Percentiles rank a stretch among this genome's conserved stretches.
Evolutionary conservation across 2,329 filamentous ascomycete genomes (phyloP).

Genomic region (Venturia oleaginea): DNA sequence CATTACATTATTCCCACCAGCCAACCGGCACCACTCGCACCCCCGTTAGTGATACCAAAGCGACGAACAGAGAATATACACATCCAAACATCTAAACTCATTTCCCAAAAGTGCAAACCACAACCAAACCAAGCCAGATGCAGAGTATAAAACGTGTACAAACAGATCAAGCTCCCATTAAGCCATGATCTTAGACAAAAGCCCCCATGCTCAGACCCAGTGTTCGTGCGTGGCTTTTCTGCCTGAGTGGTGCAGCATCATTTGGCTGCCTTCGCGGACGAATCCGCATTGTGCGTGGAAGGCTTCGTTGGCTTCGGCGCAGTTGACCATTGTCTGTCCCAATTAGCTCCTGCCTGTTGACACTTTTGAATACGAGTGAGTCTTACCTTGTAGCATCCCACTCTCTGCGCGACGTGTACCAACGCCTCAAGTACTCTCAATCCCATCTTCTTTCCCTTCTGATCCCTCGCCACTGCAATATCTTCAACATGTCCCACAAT

Average conservation of each 20-base stretch:
- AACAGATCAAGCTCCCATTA: background rate
- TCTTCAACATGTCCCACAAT: constrained; percentile 19
- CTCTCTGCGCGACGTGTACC: constrained; percentile 15
- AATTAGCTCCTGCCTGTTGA: background rate
- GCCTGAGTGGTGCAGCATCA: constrained; percentile 13
- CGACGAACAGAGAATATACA: background rate
- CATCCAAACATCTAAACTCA: background rate
- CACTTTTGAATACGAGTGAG: too few species aligned
- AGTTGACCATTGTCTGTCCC: constrained; percentile 15
- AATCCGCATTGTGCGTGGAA: constrained; percentile 18
- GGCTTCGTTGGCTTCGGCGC: constrained; percentile 18
- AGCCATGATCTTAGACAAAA: too few species aligned
- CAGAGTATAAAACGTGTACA: constrained; percentile 1
- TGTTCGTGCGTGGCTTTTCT: background rate
- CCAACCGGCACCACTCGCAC: background rate
- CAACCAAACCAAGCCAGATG: background rate
- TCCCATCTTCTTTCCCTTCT: constrained; percentile 20
- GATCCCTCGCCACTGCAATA: constrained; percentile 17
- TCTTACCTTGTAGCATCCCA: constrained; percentile 18
- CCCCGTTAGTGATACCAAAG: background rate
- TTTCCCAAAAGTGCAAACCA: background rate
- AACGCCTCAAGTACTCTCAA: constrained; percentile 19
- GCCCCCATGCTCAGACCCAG: background rate
- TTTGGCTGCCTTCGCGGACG: constrained; percentile 11
- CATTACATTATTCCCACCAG: background rate